phyloP scores from a whole-genome alignment of 441 rosid genomes.

The Populus hybrid region DNA sequence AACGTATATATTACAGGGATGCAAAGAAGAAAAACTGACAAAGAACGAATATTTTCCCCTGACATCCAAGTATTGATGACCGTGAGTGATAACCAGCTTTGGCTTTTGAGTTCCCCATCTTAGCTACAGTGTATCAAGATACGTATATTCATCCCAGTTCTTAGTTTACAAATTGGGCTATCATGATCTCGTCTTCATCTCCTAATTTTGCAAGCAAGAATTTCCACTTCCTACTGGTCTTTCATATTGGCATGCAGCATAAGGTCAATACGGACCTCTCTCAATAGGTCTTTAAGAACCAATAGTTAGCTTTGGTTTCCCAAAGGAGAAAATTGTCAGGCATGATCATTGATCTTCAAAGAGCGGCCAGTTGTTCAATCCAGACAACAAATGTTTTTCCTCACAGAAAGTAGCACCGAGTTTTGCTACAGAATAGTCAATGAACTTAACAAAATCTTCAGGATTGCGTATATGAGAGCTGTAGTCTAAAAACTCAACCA shows the following conservation, averaged over 20 bases:
- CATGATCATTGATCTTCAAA: background rate
- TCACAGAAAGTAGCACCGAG: constrained; percentile 16
- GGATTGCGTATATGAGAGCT: constrained; percentile 33
- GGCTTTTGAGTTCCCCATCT: background rate
- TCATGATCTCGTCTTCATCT: background rate
- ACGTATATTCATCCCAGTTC: background rate
- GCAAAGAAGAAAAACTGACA: background rate
- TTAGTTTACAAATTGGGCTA: background rate
- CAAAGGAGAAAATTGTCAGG: background rate
- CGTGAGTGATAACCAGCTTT: background rate
- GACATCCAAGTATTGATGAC: background rate
- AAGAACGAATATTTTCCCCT: background rate
- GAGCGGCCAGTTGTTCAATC: constrained; percentile 2
- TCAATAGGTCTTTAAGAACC: background rate
- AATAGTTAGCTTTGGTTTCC: background rate
- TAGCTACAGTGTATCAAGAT: background rate
- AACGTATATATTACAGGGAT: background rate
- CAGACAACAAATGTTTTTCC: constrained; percentile 17
- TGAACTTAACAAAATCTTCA: constrained; percentile 47
- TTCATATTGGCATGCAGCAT: background rate
- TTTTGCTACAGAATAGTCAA: constrained; percentile 30
- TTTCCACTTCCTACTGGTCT: background rate
- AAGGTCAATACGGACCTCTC: background rate
- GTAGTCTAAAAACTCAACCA: constrained; percentile 27
- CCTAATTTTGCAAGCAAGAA: background rate